Conservation (phyloP, 768 basidiomycete genomes). For the Pleurotus pulmonarius region DNA sequence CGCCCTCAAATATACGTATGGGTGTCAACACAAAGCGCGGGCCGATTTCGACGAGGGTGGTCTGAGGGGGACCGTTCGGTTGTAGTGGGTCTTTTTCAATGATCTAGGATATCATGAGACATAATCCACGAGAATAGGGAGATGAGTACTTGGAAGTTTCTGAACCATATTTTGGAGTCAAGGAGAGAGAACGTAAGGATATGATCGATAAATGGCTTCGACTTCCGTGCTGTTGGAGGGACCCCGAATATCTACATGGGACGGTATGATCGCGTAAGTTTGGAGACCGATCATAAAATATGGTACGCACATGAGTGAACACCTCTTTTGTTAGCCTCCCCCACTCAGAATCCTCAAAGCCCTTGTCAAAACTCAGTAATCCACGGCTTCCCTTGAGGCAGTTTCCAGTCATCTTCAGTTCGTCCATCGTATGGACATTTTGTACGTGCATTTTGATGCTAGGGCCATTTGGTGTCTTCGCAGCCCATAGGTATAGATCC, state of each 20-base stretch:
- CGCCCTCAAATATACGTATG: conserved; percentile 97
- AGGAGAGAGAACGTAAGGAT: conserved; percentile 94
- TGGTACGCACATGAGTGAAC: conserved; percentile 76
- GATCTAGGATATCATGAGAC: conserved; percentile 49
- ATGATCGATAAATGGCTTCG: conserved; percentile 98
- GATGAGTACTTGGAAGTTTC: conserved; percentile 86
- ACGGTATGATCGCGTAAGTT: background rate
- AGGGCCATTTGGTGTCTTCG: conserved; percentile 96
- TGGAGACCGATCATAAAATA: background rate
- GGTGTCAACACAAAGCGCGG: conserved; percentile 97
- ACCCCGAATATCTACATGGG: conserved; percentile 84
- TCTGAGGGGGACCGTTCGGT: conserved; percentile 81
- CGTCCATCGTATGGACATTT: conserved; percentile 99
- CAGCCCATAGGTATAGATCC: conserved; percentile 95
- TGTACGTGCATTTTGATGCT: conserved; percentile 97
- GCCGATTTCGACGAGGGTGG: conserved; percentile 92
- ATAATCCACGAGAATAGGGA: background rate
- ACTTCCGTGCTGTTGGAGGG: conserved; percentile 82
- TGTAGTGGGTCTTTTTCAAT: conserved; percentile 91
- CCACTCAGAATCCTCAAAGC: conserved; percentile 87
- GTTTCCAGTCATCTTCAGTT: conserved; percentile 99
- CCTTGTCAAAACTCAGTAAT: conserved; percentile 86
- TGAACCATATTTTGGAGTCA: conserved; percentile 98
- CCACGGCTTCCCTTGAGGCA: conserved; percentile 95
- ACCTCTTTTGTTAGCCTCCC: conserved; percentile 87